A percentile compares a stretch with the other conserved stretches of the same genome.
These are phyloP conservation scores for Ruellia speciosa DNA, from an alignment of 305 asterid genomes.

Conservation along the genomic window DNA sequence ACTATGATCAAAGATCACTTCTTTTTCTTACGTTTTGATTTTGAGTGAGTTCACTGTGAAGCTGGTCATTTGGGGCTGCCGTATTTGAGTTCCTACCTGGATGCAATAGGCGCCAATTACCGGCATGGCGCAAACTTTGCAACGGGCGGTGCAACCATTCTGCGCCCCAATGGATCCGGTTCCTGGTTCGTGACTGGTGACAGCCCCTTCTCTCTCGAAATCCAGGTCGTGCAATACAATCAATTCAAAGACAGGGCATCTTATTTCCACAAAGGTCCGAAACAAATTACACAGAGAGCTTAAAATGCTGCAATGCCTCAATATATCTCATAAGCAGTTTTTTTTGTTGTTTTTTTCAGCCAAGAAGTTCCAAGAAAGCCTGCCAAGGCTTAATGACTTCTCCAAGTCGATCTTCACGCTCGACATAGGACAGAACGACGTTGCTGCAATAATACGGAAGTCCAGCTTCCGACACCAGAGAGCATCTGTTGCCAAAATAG, in stretches of 20 bases:
- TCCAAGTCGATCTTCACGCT: slow-evolving; percentile 47
- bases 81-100: slow-evolving; percentile 58
- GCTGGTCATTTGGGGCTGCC: slow-evolving; percentile 59
- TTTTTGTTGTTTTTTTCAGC: too few relatives aligned
- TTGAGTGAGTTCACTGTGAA: slow-evolving; percentile 2
- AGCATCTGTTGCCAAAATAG: slow-evolving; percentile 33
- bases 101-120: slow-evolving; percentile 49
- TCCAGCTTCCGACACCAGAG: slow-evolving; percentile 28
- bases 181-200: slow-evolving; percentile 29
- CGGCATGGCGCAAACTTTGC: slow-evolving; percentile 38
- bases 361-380: slow-evolving; percentile 21
- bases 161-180: slow-evolving; percentile 42
- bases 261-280: too few relatives aligned
- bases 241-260: slow-evolving; percentile 34
- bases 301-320: neutral
- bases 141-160: slow-evolving; percentile 70
- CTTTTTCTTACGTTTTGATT: neutral
- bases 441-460: slow-evolving; percentile 33
- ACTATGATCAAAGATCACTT: neutral
- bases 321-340: neutral
- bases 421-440: slow-evolving; percentile 73
- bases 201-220: slow-evolving; percentile 64
- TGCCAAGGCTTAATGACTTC: slow-evolving; percentile 39
- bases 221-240: slow-evolving; percentile 56
- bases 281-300: neutral